Evolutionary conservation across 163 green algal genomes (phyloP), one percentile per base, ranked within the genome.

Genomic region (Scenedesmus sp.): DNA sequence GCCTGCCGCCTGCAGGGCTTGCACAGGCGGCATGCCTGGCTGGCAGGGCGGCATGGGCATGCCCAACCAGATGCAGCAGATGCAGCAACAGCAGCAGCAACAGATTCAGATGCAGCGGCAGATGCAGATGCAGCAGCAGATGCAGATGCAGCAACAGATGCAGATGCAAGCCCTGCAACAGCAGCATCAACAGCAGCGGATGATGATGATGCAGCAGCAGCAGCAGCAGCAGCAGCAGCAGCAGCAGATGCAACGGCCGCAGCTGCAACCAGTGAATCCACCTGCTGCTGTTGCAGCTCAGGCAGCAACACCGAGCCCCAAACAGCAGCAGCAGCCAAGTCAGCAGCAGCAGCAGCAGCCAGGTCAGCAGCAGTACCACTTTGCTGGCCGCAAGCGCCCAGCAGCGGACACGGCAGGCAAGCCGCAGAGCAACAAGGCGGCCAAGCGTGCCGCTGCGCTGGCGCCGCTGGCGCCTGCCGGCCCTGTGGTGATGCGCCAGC

Each of bases 401-500:
- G 44, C 76, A 35, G 22, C 46, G 33, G 85, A 61, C 30, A 40
- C 33, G 1, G 12, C 33, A n/a, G 24, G 1, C 49, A 79, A 79
- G 43, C 37, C 56, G 3, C 24, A 70, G 18, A 91, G 78, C 51
- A 91, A 91, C 79, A 91, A 87, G 44, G 87, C 78, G 44, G 87
- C 87, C 16, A 91, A 91, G 87, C 56, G 87, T 40, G 78, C 78
- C 12, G 87, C 87, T 37, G 87, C 87, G 3, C 10, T n/a, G 49
- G 87, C 79, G 3, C 87, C 79, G 53, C 56, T 91, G 37, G 56
- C 51, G 0, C 79, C 79, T 26, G 22, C 65, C 13, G 90, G 85
- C 12, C 90, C 90, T 33, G 91, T 91, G 53, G 81, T 91, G 51
- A 86, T 93, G 51, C 53, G 86, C 5, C 20, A 53, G 24, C 86